A percentile compares a stretch with the other conserved stretches of the same genome.
Evolutionary conservation across 805 yeast species (phyloP).

Genomic region (Metschnikowia cerradonensis): DNA sequence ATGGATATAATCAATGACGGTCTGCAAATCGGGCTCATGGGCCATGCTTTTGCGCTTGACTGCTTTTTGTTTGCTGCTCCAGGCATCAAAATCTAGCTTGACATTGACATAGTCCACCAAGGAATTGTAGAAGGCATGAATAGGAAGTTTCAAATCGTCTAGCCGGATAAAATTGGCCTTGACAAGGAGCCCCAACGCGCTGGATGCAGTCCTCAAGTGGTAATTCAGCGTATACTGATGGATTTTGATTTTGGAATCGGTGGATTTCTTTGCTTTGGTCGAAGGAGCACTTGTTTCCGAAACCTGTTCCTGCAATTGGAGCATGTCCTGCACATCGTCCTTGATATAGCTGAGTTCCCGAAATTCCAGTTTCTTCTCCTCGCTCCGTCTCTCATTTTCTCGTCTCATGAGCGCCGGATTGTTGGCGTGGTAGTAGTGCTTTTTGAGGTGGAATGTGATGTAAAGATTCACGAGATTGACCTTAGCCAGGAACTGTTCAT

Average conservation of each 20-base stretch:
- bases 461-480: slow-evolving; percentile 71
- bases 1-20: slow-evolving; percentile 46
- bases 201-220: slow-evolving; percentile 69
- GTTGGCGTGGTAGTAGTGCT: slow-evolving; percentile 41
- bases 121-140: slow-evolving; percentile 66
- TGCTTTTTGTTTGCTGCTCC: slow-evolving; percentile 45
- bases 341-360: slow-evolving; percentile 15
- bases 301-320: slow-evolving; percentile 3
- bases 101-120: slow-evolving; percentile 77
- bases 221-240: slow-evolving; percentile 75
- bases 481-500: slow-evolving; percentile 43
- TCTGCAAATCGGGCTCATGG: slow-evolving; percentile 30
- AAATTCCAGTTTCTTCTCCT: slow-evolving; percentile 3
- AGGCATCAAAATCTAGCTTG: slow-evolving; percentile 74
- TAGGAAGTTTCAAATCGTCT: slow-evolving; percentile 18
- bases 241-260: slow-evolving; percentile 38
- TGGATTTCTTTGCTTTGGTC: slow-evolving; percentile 7
- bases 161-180: slow-evolving; percentile 45
- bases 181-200: slow-evolving; percentile 52
- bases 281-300: neutral
- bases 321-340: slow-evolving; percentile 12
- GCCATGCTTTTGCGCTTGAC: neutral
- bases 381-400: slow-evolving; percentile 6
- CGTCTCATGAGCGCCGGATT: slow-evolving; percentile 17
- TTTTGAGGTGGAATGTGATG: slow-evolving; percentile 69